Evolutionary conservation across 2,329 filamentous ascomycete genomes (phyloP), one percentile per base, ranked within the genome.

Genomic region (Aurifilum marmelostoma): DNA sequence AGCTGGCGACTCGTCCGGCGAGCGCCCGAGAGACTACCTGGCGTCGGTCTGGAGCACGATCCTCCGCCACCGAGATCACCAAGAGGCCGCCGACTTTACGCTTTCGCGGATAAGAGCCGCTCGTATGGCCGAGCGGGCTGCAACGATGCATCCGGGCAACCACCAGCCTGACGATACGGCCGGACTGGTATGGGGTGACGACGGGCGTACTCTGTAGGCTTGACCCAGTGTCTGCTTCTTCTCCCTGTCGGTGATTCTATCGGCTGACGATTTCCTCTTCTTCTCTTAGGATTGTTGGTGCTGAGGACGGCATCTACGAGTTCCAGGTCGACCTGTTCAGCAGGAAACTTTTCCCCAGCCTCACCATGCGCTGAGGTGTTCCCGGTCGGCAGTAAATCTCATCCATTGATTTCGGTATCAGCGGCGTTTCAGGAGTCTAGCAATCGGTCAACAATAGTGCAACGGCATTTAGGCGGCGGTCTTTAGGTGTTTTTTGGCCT

Each of bases 291-390:
- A 90, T 86, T 73, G 81, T 90, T 54, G 89, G 86, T 27, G 86
- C 88, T 43, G 89, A 92, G 75, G 89, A 92, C 73, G 92, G 92
- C 67, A 90, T 94, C 66, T 92, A 92, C 75, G 91, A 94, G 79
- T 88, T 92, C 74, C 85, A 84, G 43, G 84, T 94, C 72, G 89
- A 93, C 75, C 74, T 89, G 24, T 83, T 86, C 63, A 83, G 81
- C 68, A 84, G 92, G 70, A 91, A 88, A 77, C 80, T 84, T 41
- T 85, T 83, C 71, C 86, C 88, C 2, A 86, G 84, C 71, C 79
- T 88, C 72, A 81, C 81, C 58, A 79, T 87, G 77, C 83, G 85
- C 70, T 89, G 73, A 83, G 64, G 27, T 7, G 18, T 7, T 47
- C 41, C 18, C 5, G 50, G 24, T 16, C 27, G 24, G 24, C 24